These are phyloP conservation scores for Diaporthe citriasiana DNA, from an alignment of 2,329 filamentous ascomycete genomes.

Conservation along the genomic window DNA sequence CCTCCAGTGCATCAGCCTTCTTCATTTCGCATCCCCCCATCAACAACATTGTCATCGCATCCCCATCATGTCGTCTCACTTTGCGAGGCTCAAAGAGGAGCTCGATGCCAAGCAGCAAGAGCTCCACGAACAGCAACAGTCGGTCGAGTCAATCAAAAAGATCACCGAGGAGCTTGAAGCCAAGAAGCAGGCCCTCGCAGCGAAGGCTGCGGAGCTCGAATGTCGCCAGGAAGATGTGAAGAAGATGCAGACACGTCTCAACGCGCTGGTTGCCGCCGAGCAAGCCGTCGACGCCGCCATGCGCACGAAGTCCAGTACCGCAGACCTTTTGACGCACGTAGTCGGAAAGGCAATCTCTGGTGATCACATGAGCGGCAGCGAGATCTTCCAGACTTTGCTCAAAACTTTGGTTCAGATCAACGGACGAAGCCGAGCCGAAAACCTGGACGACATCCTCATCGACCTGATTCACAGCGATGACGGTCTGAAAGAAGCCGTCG, in stretches of 20 bases:
- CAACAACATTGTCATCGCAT: too few relatives aligned
- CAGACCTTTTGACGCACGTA: not conserved
- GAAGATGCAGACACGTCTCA: not conserved
- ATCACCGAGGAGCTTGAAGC: not conserved
- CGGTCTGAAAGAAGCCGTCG: not conserved
- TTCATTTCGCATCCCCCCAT: too few relatives aligned
- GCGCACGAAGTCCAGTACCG: not conserved
- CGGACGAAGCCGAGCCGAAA: not conserved
- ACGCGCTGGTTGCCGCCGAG: not conserved
- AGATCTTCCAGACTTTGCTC: not conserved
- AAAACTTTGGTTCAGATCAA: not conserved
- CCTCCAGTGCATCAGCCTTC: too few relatives aligned
- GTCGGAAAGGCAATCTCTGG: not conserved
- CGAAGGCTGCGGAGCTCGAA: not conserved
- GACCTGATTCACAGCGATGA: not conserved
- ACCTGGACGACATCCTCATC: not conserved
- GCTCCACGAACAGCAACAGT: not conserved
- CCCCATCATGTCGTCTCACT: not conserved
- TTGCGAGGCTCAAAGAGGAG: not conserved
- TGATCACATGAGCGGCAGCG: not conserved
- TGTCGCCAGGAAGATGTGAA: not conserved
- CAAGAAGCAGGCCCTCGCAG: not conserved
- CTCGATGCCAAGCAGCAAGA: not conserved
- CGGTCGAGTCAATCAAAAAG: not conserved
- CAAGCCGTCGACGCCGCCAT: not conserved